Evolutionary conservation across 371 early-diverging fungal species (phyloP).

Genomic region (Syncephalastrum racemosum): DNA sequence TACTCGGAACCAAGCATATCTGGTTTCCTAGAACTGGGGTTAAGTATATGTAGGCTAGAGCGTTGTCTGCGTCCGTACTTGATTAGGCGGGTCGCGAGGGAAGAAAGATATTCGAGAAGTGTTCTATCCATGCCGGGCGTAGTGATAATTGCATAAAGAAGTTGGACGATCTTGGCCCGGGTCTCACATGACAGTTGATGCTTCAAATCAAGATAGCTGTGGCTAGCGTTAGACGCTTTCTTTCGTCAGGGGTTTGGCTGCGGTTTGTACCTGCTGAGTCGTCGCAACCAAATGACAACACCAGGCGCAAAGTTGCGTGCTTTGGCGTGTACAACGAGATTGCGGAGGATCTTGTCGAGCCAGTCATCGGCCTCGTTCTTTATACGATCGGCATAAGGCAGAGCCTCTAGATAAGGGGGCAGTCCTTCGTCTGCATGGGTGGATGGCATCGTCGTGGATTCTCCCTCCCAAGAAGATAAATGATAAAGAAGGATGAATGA

Average conservation of each 20-base stretch:
- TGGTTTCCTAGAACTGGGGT: slow-evolving; percentile 39
- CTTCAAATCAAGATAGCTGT: slow-evolving; percentile 67
- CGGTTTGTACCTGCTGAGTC: slow-evolving; percentile 49
- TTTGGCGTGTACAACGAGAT: slow-evolving; percentile 49
- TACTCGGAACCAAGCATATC: slow-evolving; percentile 54
- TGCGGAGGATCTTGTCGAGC: slow-evolving; percentile 53
- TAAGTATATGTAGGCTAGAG: background rate
- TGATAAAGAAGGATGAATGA: too few species aligned
- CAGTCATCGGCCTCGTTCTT: slow-evolving; percentile 55
- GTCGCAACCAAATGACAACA: slow-evolving; percentile 56
- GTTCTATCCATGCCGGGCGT: slow-evolving; percentile 66
- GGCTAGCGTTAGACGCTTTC: background rate
- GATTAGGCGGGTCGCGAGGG: slow-evolving; percentile 52
- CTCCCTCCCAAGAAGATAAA: too few species aligned
- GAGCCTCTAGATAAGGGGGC: slow-evolving; percentile 14
- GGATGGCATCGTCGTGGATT: too few species aligned
- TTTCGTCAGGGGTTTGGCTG: background rate
- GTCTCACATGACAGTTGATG: slow-evolving; percentile 59
- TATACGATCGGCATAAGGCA: slow-evolving; percentile 58
- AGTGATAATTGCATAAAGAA: slow-evolving; percentile 55
- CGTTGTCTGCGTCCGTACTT: slow-evolving; percentile 43
- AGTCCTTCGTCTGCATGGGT: too few species aligned
- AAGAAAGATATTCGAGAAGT: slow-evolving; percentile 58
- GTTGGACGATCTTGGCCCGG: slow-evolving; percentile 57
- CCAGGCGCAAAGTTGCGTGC: slow-evolving; percentile 66